phyloP scores from a whole-genome alignment of 768 basidiomycete species.

The Amanita molliuscula region DNA sequence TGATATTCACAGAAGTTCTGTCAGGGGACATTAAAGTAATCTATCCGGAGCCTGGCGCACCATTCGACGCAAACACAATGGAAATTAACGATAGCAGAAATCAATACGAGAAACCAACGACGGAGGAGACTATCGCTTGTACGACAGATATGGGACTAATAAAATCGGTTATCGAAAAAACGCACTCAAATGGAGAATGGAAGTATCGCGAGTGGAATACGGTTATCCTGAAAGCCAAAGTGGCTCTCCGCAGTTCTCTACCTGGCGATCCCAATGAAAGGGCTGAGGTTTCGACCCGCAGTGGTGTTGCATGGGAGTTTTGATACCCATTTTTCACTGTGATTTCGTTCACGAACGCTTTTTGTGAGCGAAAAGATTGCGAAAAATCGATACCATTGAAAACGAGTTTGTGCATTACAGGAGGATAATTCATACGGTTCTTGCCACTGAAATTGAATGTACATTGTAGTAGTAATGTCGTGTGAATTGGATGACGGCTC shows the following conservation, averaged over 20 bases:
- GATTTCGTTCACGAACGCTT: not conserved
- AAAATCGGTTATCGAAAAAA: not conserved
- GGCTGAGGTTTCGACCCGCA: not conserved
- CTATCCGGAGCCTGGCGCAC: not conserved
- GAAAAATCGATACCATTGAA: not conserved
- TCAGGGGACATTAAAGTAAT: not conserved
- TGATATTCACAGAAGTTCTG: not conserved
- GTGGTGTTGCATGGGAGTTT: not conserved
- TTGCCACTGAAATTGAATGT: too few relatives aligned
- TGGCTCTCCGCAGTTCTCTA: not conserved
- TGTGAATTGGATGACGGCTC: too few relatives aligned
- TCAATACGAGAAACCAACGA: not conserved
- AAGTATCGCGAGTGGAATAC: not conserved
- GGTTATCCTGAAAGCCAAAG: not conserved
- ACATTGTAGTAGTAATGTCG: too few relatives aligned
- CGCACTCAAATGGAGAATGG: not conserved
- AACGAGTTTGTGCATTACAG: not conserved
- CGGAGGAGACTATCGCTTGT: not conserved
- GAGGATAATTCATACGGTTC: not conserved
- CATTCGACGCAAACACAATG: not conserved
- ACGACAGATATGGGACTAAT: slow-evolving; percentile 1
- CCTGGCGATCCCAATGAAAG: not conserved
- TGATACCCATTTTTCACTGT: not conserved
- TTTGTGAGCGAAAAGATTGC: not conserved
- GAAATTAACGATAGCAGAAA: not conserved